Percentiles rank a stretch among this genome's conserved stretches.
Evolutionary conservation across 306 rosid genomes (phyloP).

Genomic region (Malus sylvestris): DNA sequence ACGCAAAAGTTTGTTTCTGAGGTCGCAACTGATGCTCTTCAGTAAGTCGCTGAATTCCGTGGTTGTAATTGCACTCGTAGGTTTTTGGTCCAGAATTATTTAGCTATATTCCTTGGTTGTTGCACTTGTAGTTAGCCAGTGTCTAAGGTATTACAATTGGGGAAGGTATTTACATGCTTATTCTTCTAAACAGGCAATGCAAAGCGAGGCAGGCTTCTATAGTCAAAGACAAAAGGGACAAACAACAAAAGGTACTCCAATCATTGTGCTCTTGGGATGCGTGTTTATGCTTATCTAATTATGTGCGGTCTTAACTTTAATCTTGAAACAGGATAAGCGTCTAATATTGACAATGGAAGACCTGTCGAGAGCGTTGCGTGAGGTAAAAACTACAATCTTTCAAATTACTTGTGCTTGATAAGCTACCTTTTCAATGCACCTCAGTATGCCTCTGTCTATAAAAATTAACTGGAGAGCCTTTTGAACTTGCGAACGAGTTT

Average conservation of each 20-base stretch:
- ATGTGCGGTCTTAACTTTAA: constrained; percentile 12
- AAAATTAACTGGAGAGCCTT: not conserved
- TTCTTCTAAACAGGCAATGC: constrained; percentile 60
- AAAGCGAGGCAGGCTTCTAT: constrained; percentile 80
- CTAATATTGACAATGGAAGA: constrained; percentile 75
- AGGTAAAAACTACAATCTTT: constrained; percentile 33
- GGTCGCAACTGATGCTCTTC: constrained; percentile 72
- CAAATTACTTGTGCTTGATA: not conserved
- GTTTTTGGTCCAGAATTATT: not conserved
- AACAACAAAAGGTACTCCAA: constrained; percentile 72
- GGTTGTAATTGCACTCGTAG: not conserved
- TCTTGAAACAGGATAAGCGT: constrained; percentile 73
- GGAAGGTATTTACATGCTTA: constrained; percentile 10
- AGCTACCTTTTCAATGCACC: not conserved
- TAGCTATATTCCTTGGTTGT: not conserved
- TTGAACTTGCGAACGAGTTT: not conserved
- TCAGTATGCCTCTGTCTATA: not conserved
- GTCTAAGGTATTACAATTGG: constrained; percentile 7
- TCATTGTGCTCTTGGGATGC: not conserved
- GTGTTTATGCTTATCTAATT: not conserved
- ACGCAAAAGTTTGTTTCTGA: constrained; percentile 85
- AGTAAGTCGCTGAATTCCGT: constrained; percentile 29
- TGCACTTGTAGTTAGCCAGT: not conserved
- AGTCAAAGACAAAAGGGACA: constrained; percentile 89
- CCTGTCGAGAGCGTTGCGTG: constrained; percentile 62